Conservation (phyloP, 371 early-diverging fungal species). For the Syncephalastrum sp. region DNA sequence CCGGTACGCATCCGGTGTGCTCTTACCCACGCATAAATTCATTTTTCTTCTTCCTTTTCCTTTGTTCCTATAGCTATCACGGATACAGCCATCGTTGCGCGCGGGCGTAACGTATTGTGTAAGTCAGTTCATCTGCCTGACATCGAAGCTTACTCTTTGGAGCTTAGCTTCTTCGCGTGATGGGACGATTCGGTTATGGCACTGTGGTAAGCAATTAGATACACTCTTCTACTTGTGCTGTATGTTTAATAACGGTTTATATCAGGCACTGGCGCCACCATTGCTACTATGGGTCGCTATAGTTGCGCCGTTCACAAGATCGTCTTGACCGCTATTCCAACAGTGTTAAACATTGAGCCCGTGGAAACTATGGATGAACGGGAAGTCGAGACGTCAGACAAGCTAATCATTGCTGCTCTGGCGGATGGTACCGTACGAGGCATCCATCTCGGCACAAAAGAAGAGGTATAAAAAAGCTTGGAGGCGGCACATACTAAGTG, state of each 20-base stretch:
- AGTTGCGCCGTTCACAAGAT: conserved; percentile 36
- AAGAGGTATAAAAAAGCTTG: conserved; percentile 40
- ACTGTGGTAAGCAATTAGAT: conserved; percentile 40
- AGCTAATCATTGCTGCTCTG: conserved; percentile 47
- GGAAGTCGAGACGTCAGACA: conserved; percentile 55
- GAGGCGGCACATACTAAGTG: background rate
- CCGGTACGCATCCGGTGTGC: conserved; percentile 25
- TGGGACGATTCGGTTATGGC: conserved; percentile 57
- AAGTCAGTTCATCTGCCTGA: conserved; percentile 14
- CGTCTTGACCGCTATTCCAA: conserved; percentile 26
- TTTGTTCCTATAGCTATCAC: conserved; percentile 41
- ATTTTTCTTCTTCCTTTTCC: background rate
- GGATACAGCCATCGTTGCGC: conserved; percentile 53
- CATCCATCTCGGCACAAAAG: conserved; percentile 52
- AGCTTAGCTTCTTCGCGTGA: conserved; percentile 53
- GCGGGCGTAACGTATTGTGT: conserved; percentile 61
- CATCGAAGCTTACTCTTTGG: background rate
- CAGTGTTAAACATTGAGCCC: conserved; percentile 9
- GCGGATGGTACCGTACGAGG: conserved; percentile 46
- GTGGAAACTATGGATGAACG: conserved; percentile 36
- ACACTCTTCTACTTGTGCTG: too few relatives aligned
- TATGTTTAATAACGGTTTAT: background rate
- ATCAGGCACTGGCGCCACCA: conserved; percentile 35
- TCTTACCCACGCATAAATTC: background rate
- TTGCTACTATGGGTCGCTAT: conserved; percentile 38